phyloP scores from a whole-genome alignment of 2,329 filamentous ascomycete genomes.

The Zasmidium citrigriseum region DNA sequence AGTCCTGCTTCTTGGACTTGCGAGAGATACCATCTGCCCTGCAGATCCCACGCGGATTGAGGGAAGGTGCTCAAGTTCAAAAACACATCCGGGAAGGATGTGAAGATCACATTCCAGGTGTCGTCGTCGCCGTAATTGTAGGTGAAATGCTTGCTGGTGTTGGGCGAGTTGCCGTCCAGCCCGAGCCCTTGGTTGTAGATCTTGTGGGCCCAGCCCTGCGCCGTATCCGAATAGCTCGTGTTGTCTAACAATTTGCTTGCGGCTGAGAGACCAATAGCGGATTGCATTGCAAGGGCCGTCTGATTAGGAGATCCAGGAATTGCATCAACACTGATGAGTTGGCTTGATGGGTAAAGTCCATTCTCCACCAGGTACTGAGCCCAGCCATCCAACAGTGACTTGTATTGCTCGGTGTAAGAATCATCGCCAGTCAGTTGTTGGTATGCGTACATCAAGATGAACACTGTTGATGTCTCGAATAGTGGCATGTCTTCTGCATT shows the following conservation, averaged over 20 bases:
- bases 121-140: conserved; percentile 46
- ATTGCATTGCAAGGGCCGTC: conserved; percentile 37
- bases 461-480: conserved; percentile 52
- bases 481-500: conserved; percentile 53
- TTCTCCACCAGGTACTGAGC: conserved; percentile 54
- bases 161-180: conserved; percentile 16
- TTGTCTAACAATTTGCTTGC: conserved; percentile 47
- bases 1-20: conserved; percentile 23
- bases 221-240: conserved; percentile 43
- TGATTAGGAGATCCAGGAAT: conserved; percentile 54
- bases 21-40: conserved; percentile 25
- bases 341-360: conserved; percentile 55
- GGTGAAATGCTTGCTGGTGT: conserved; percentile 41
- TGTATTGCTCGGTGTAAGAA: conserved; percentile 49
- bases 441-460: conserved; percentile 58
- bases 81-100: conserved; percentile 52
- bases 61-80: conserved; percentile 46
- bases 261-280: conserved; percentile 37
- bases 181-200: conserved; percentile 27
- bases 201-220: conserved; percentile 19
- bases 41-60: conserved; percentile 23
- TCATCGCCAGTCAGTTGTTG: conserved; percentile 56
- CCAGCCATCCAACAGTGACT: conserved; percentile 55
- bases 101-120: conserved; percentile 50
- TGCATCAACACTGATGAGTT: conserved; percentile 59